A percentile compares a stretch with the other conserved stretches of the same genome.
phyloP scores from a whole-genome alignment of 1,139 yeast species.

The Taphrina confusa region DNA sequence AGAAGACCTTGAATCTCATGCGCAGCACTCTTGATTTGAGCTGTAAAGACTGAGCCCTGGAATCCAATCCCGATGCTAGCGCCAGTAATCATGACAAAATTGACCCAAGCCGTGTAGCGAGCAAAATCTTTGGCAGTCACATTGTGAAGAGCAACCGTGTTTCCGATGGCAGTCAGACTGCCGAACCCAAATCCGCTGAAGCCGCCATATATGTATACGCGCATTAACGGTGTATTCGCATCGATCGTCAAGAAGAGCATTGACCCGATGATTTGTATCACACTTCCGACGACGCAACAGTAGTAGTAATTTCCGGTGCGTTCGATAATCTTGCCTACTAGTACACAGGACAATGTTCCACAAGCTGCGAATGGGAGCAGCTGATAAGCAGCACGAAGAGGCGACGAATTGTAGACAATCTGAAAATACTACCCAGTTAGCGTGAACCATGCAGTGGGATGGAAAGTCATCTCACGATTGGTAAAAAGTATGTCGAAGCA shows the following conservation, averaged over 20 bases:
- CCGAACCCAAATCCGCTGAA: not conserved
- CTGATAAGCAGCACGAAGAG: constrained; percentile 14
- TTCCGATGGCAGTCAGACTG: constrained; percentile 6
- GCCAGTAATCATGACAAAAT: not conserved
- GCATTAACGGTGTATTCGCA: not conserved
- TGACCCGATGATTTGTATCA: constrained; percentile 10
- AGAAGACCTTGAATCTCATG: not conserved
- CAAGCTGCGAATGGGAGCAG: not conserved
- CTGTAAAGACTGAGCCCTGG: not conserved
- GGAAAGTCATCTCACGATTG: not conserved
- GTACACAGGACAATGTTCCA: constrained; percentile 5
- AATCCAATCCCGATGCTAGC: constrained; percentile 5
- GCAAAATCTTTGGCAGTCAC: not conserved
- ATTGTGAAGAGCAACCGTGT: not conserved
- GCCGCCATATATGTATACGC: not conserved
- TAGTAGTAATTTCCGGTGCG: constrained; percentile 1
- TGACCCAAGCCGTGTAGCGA: not conserved
- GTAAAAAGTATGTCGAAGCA: constrained; percentile 4
- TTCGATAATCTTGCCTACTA: constrained; percentile 8
- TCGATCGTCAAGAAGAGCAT: not conserved
- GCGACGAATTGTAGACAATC: constrained; percentile 3
- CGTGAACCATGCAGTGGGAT: too few relatives aligned
- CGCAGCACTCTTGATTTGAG: not conserved
- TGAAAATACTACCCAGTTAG: constrained; percentile 15
- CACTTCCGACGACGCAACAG: not conserved